Evolutionary conservation across 345 rosid genomes (phyloP), one percentile per base, ranked within the genome.

Genomic region (Punica granatum): DNA sequence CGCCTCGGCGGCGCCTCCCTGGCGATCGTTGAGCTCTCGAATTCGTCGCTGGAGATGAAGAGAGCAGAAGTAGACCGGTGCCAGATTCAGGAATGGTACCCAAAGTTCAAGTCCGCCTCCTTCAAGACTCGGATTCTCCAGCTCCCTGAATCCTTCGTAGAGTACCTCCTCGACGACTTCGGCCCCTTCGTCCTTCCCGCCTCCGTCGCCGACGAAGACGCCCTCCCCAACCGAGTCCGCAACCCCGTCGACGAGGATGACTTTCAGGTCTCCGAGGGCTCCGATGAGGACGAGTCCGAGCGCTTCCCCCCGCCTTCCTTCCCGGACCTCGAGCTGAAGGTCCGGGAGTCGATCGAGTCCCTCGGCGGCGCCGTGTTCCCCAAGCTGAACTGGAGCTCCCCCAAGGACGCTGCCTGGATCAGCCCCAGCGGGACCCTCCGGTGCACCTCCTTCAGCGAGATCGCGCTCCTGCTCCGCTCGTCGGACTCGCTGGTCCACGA

Each of bases 61-160:
- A 83, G 79, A 71, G 92, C 72, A 61, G 93, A 92, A 69, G 84
- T 88, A 18, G 83, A 87, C 32, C 78, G 81, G 14, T 92, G 97
- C 76, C 98, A 92, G 78, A 85, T 87, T 75, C 96, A 90, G 59
- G 90, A 84, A 68, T 90, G 96, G 96, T 90, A 90, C 61, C 97
- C 96, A 0, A 92, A 80, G 67, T 88, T 92, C 69, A 87, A 70
- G 82, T 78, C 85, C 2, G 70, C 74, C 30, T 85, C 96, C 32
- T 80, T 92, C 16, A 90, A 63, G 77, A 90, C 97, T 64, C 77
- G 78, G 68, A 82, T 87, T 42, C 97, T 82, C 68, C 66, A 82
- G 65, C 93, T 90, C 73, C 96, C 96, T 0, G 93, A 92, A 43
- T 70, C 87, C 30, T 92, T 92, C 80, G 81, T 92, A 26, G 72